Conservation (phyloP, 192 early-diverging fungal species). For the Powellomyces hirtus region DNA sequence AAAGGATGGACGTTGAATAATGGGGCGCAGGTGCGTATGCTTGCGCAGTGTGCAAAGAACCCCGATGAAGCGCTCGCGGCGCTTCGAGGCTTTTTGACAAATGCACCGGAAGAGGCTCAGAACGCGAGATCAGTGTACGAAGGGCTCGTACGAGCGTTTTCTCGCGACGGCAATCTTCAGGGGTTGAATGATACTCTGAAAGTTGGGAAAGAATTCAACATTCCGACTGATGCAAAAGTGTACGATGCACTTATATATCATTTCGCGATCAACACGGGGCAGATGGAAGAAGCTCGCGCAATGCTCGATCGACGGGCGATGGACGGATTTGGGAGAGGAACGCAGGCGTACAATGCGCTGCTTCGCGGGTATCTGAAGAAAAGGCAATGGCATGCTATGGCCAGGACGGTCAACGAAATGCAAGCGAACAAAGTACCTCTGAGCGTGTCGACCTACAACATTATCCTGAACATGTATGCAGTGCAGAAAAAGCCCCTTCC, state of each 20-base stretch:
- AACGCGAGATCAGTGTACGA: neutral
- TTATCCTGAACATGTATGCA: slow-evolving; percentile 1
- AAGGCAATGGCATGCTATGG: neutral
- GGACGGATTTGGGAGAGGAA: neutral
- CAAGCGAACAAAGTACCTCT: neutral
- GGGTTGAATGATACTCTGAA: neutral
- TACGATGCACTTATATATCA: slow-evolving; percentile 16
- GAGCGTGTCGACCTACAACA: slow-evolving; percentile 15
- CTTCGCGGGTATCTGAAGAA: neutral
- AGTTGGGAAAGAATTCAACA: neutral
- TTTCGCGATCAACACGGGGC: neutral
- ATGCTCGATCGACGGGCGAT: neutral
- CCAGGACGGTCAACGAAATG: slow-evolving; percentile 12
- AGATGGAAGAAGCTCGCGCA: slow-evolving; percentile 10
- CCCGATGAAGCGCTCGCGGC: neutral
- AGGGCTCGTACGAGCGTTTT: neutral
- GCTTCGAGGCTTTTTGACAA: neutral
- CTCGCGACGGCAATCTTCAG: neutral
- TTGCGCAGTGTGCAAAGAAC: neutral
- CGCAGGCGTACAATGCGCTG: slow-evolving; percentile 13
- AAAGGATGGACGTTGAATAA: too few relatives aligned
- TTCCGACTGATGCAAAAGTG: slow-evolving; percentile 11
- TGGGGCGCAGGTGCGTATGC: too few relatives aligned
- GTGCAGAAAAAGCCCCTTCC: neutral
- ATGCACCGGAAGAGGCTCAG: neutral